phyloP scores from a whole-genome alignment of 1,284 basidiomycete genomes.

The Pseudozyma sp. region DNA sequence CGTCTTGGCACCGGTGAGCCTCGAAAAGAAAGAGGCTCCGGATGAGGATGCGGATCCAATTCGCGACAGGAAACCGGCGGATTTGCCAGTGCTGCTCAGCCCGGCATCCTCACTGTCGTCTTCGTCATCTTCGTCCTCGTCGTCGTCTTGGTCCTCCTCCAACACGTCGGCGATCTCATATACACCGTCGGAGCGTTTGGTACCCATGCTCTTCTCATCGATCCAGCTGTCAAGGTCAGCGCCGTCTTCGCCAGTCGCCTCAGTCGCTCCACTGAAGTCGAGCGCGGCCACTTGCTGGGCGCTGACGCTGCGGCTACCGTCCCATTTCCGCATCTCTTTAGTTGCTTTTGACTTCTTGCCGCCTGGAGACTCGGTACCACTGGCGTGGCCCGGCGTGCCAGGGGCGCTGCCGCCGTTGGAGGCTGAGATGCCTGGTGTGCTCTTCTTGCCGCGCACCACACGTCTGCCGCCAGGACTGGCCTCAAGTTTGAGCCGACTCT shows the following conservation, averaged over 20 bases:
- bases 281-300: conserved; percentile 88
- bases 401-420: conserved; percentile 72
- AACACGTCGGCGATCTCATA: conserved; percentile 93
- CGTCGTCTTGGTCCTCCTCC: conserved; percentile 35
- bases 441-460: conserved; percentile 71
- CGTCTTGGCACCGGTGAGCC: conserved; percentile 79
- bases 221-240: conserved; percentile 69
- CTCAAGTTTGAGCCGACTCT: conserved; percentile 75
- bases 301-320: conserved; percentile 77
- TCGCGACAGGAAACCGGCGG: conserved; percentile 74
- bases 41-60: conserved; percentile 66
- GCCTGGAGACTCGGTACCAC: conserved; percentile 43
- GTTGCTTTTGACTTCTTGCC: conserved; percentile 73
- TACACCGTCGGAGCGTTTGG: conserved; percentile 81
- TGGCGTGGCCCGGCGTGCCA: conserved; percentile 53
- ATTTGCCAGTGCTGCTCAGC: conserved; percentile 16
- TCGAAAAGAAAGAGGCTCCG: conserved; percentile 63
- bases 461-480: conserved; percentile 74
- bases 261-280: conserved; percentile 79
- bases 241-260: conserved; percentile 69
- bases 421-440: conserved; percentile 64
- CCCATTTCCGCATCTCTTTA: conserved; percentile 93
- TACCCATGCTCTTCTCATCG: conserved; percentile 81
- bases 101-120: conserved; percentile 72
- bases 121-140: conserved; percentile 73